phyloP scores from a whole-genome alignment of 2,329 filamentous ascomycete genomes.

The Trichophyton simii region DNA sequence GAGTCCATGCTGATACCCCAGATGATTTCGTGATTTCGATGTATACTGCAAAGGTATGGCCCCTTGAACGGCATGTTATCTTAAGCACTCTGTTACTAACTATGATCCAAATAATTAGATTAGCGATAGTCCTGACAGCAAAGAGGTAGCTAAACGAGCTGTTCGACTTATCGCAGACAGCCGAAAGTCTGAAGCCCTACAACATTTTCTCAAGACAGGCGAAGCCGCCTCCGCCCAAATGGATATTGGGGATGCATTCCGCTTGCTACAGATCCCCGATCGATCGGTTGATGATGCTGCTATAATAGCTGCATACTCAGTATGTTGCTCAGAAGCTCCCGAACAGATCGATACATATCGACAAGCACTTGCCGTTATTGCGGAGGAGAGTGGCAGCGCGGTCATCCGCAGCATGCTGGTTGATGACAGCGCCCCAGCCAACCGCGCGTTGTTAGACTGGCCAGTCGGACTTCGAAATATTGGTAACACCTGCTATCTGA shows the following conservation, averaged over 20 bases:
- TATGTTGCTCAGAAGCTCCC: constrained; percentile 35
- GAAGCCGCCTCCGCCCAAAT: constrained; percentile 40
- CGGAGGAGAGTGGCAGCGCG: constrained; percentile 30
- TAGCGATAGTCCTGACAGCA: constrained; percentile 39
- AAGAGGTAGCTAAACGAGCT: constrained; percentile 42
- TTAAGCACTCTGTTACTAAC: background rate
- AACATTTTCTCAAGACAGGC: constrained; percentile 42
- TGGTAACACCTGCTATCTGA: constrained; percentile 95
- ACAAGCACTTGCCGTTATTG: constrained; percentile 38
- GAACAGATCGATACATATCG: constrained; percentile 35
- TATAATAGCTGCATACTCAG: constrained; percentile 38
- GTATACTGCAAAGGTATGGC: constrained; percentile 42
- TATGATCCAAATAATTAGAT: constrained; percentile 24
- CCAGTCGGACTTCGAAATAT: constrained; percentile 87
- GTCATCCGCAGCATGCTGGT: constrained; percentile 25
- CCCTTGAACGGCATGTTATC: background rate
- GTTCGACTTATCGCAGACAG: constrained; percentile 47
- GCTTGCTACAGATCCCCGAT: constrained; percentile 41
- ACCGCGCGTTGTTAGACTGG: constrained; percentile 39
- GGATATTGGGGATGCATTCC: constrained; percentile 43
- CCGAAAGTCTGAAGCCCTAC: constrained; percentile 44
- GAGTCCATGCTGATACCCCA: constrained; percentile 36
- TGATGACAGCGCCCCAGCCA: constrained; percentile 20
- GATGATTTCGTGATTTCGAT: constrained; percentile 49
- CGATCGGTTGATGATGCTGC: constrained; percentile 40